Percentiles rank a stretch among this genome's conserved stretches.
phyloP scores from a whole-genome alignment of 2,329 filamentous ascomycete species.

The Apiospora saccharicola region DNA sequence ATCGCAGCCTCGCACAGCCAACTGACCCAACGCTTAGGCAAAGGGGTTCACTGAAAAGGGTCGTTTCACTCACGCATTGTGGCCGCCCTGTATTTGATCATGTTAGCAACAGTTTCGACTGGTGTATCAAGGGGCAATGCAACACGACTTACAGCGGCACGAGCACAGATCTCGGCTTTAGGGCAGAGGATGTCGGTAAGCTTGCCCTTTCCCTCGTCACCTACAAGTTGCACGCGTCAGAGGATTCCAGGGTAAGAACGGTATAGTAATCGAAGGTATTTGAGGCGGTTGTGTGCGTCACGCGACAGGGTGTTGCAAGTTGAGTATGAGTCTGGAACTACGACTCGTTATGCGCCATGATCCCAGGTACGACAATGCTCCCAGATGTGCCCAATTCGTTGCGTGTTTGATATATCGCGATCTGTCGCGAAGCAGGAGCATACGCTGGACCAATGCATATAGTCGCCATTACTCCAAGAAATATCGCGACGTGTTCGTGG shows the following conservation, averaged over 20 bases:
- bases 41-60: background rate
- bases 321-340: background rate
- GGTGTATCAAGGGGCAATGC: background rate
- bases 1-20: background rate
- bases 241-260: background rate
- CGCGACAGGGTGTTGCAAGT: background rate
- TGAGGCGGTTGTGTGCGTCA: background rate
- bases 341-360: background rate
- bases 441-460: background rate
- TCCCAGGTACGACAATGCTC: background rate
- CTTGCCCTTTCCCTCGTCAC: conserved; percentile 26
- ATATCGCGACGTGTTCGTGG: conserved; percentile 13
- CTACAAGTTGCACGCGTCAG: background rate
- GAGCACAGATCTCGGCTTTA: conserved; percentile 25
- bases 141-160: conserved; percentile 26
- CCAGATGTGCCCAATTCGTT: too few relatives aligned
- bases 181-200: conserved; percentile 24
- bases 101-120: background rate
- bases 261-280: background rate
- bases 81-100: conserved; percentile 21
- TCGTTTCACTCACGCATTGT: conserved; percentile 24
- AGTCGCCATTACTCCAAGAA: background rate
- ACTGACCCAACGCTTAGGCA: background rate
- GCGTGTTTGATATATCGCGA: too few relatives aligned
- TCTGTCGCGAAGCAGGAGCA: background rate